Percentiles rank a stretch among this genome's conserved stretches.
Evolutionary conservation across 1,139 yeast genomes (phyloP).

Genomic region (Candida frijolesensis): DNA sequence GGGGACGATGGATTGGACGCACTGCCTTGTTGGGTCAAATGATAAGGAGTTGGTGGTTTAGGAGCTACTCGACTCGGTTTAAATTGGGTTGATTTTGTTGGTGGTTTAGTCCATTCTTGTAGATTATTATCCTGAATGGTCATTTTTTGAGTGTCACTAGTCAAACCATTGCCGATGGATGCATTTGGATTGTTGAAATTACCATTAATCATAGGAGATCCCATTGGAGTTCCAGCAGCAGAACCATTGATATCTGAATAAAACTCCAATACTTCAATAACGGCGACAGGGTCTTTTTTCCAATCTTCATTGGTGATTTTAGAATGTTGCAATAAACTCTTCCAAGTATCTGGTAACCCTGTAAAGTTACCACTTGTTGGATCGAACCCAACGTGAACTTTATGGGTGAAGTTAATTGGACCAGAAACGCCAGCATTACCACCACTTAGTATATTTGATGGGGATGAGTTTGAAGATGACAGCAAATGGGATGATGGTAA

Average conservation of each 20-base stretch:
- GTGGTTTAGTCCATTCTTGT: constrained; percentile 48
- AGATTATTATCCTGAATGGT: constrained; percentile 18
- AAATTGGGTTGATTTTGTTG: constrained; percentile 26
- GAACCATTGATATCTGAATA: constrained; percentile 55
- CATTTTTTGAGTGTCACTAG: neutral
- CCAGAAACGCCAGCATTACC: constrained; percentile 57
- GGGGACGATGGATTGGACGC: constrained; percentile 4
- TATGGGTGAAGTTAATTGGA: constrained; percentile 79
- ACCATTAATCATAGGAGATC: constrained; percentile 23
- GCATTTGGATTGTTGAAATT: constrained; percentile 7
- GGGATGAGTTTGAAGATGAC: constrained; percentile 4
- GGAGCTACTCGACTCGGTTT: constrained; percentile 49
- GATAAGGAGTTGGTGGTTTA: constrained; percentile 47
- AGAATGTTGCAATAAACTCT: constrained; percentile 69
- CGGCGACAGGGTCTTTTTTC: constrained; percentile 83
- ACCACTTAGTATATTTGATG: constrained; percentile 8
- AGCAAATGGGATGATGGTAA: constrained; percentile 1
- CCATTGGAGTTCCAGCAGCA: constrained; percentile 32
- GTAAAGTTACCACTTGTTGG: constrained; percentile 73
- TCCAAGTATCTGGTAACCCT: constrained; percentile 82
- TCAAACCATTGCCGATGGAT: constrained; percentile 7
- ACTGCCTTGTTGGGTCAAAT: constrained; percentile 24
- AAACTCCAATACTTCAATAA: constrained; percentile 89
- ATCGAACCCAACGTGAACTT: constrained; percentile 63
- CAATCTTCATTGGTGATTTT: constrained; percentile 82